These are phyloP conservation scores for Claviceps purpurea DNA, from an alignment of 2,329 filamentous ascomycete species.

Conservation along the genomic window DNA sequence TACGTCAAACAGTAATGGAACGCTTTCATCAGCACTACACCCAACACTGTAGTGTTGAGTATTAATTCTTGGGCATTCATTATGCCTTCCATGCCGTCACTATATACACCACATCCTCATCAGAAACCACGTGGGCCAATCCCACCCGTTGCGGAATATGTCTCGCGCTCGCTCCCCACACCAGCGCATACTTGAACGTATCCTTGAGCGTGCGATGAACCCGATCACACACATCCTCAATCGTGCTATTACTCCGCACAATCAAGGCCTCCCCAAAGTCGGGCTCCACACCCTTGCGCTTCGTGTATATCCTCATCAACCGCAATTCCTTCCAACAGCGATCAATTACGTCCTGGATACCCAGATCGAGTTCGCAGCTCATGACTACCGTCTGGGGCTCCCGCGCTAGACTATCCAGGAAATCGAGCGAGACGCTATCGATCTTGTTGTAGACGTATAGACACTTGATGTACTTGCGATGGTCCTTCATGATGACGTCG, in stretches of 20 bases:
- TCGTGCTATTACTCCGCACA: conserved; percentile 72
- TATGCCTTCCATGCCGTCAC: conserved; percentile 51
- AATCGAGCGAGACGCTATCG: conserved; percentile 85
- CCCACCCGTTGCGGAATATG: conserved; percentile 93
- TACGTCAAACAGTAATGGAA: neutral
- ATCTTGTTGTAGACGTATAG: conserved; percentile 99
- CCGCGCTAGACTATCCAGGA: conserved; percentile 79
- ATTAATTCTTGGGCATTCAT: neutral
- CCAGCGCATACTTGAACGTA: conserved; percentile 95
- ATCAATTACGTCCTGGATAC: conserved; percentile 86
- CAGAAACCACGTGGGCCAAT: conserved; percentile 62
- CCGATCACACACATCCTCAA: conserved; percentile 94
- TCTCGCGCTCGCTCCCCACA: conserved; percentile 92
- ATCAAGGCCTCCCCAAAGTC: conserved; percentile 87
- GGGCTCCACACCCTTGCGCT: conserved; percentile 83
- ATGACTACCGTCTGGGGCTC: conserved; percentile 94
- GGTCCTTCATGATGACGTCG: conserved; percentile 98
- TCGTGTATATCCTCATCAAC: conserved; percentile 89
- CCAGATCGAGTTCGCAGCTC: conserved; percentile 91
- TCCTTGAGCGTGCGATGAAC: conserved; percentile 93
- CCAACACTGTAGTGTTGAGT: neutral
- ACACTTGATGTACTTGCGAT: conserved; percentile 90
- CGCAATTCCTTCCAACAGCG: conserved; percentile 87
- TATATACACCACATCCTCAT: conserved; percentile 58
- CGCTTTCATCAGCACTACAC: neutral